These are phyloP conservation scores for Penicillium nucicola DNA, from an alignment of 495 filamentous ascomycete genomes.

Conservation along the genomic window DNA sequence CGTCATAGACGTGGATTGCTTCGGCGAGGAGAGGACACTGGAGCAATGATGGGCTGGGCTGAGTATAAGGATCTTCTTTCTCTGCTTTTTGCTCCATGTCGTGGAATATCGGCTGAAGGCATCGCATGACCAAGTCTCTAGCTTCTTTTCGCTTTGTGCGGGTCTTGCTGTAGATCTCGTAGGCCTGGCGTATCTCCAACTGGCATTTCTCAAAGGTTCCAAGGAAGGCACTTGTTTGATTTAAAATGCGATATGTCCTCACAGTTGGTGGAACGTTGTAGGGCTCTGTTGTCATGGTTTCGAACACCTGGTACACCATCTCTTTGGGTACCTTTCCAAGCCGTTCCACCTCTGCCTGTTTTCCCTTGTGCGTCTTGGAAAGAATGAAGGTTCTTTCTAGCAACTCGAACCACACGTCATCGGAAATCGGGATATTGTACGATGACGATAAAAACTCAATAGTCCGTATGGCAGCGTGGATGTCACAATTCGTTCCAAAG, in stretches of 20 bases:
- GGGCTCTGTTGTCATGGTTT: constrained; percentile 53
- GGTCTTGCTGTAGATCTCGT: constrained; percentile 30
- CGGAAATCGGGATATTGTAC: constrained; percentile 50
- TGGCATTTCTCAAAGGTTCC: constrained; percentile 19
- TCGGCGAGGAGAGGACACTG: constrained; percentile 27
- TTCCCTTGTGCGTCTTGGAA: constrained; percentile 24
- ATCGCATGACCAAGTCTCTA: constrained; percentile 21
- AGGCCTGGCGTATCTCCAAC: constrained; percentile 24
- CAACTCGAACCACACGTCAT: constrained; percentile 53
- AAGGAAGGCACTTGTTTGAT: constrained; percentile 31
- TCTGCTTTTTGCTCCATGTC: background rate
- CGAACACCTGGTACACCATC: constrained; percentile 45
- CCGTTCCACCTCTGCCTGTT: constrained; percentile 1
- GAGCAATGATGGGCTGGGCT: constrained; percentile 14
- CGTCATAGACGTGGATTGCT: constrained; percentile 36
- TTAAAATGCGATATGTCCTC: constrained; percentile 49
- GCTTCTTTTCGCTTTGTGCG: constrained; percentile 24
- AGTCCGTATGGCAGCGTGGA: constrained; percentile 48
- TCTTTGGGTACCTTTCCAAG: constrained; percentile 33
- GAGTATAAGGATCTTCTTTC: background rate
- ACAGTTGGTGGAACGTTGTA: constrained; percentile 55
- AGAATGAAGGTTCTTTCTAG: constrained; percentile 59
- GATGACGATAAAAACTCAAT: constrained; percentile 55
- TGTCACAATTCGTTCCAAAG: constrained; percentile 55
- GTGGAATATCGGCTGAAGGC: constrained; percentile 17